Base-by-base conservation (phyloP, 495 filamentous ascomycete species). In the Neurospora pannonica region DNA sequence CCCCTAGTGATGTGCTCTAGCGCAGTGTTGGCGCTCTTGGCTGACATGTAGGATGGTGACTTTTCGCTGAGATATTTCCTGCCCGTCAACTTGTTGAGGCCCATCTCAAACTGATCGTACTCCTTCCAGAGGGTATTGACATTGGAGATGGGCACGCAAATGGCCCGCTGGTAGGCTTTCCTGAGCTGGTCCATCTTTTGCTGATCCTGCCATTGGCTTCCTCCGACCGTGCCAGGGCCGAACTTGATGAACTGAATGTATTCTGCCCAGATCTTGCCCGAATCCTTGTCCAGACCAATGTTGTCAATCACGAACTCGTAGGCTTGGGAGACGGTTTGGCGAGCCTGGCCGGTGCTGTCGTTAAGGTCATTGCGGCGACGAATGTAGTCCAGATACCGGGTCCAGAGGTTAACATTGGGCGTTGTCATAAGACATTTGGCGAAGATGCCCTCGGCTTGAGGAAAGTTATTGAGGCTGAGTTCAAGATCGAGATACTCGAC, bases 101-200 rank as follows among this genome's bases (percentile, higher is more conserved):
- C 88, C 89, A 94, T 93, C 82, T 99, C 96, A 78, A 98, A 99
- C 77, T 90, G 88, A 82, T 97, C 94, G 78, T 98, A 99, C 79
- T 99, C 95, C 83, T 96, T 97, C 96, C 96, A 99, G 11, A 99
- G 81, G 15, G 85, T 86, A 77, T 94, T 93, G 70, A 96, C 87
- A 39, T 89, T 92, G 69, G 91, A 87, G 15, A 91, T 95, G 5
- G 96, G 96, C 71, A 97, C 89, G 75, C 87, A 90, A 48, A 97
- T 91, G 17, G 96, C 95, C 38, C 90, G 90, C 77, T 97, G 95
- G 80, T 97, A 98, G 4, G 93, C 92, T 78, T 95, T 97, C 31
- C 96, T 90, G 28, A 99, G 84, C 74, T 90, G 82, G 76, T 99
- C 96, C 93, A 97, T 97, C 87, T 99, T 99, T 78, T 98, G 96